These are phyloP conservation scores for Rhodomyrtus psidioides DNA, from an alignment of 441 rosid genomes.

Conservation along the genomic window DNA sequence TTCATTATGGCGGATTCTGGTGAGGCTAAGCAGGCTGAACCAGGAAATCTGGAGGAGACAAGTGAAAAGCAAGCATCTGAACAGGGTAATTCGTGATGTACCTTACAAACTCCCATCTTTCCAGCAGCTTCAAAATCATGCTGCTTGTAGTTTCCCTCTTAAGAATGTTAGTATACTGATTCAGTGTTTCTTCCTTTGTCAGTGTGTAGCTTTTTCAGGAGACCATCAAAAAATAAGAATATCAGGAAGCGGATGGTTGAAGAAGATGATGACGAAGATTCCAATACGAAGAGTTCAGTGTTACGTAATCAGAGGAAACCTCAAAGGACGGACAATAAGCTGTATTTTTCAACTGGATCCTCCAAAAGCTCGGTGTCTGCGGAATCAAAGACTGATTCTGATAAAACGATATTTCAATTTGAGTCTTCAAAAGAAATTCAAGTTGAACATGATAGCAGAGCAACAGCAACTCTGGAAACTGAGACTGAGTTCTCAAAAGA, in stretches of 20 bases:
- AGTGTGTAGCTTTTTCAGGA: conserved; percentile 83
- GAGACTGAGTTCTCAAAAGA: conserved; percentile 82
- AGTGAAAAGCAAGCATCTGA: neutral
- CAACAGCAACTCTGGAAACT: conserved; percentile 79
- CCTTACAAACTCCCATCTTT: neutral
- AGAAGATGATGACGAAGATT: conserved; percentile 58
- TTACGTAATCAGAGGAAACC: conserved; percentile 43
- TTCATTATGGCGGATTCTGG: neutral
- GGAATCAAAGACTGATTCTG: conserved; percentile 22
- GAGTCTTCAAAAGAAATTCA: conserved; percentile 88
- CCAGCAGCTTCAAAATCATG: neutral
- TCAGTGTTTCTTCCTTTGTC: conserved; percentile 4
- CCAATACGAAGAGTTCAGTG: conserved; percentile 30
- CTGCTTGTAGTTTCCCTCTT: neutral
- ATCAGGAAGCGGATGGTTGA: conserved; percentile 55
- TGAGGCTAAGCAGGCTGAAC: neutral
- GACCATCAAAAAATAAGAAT: conserved; percentile 66
- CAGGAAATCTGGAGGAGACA: neutral
- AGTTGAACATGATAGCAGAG: conserved; percentile 75
- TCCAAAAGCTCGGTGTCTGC: conserved; percentile 26
- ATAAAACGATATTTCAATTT: conserved; percentile 46
- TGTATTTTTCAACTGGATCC: conserved; percentile 64
- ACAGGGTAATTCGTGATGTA: neutral
- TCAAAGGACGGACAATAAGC: conserved; percentile 42
- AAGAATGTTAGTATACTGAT: neutral